These are phyloP conservation scores for Schwanniomyces pseudopolymorphus DNA, from an alignment of 805 yeast genomes.

Conservation along the genomic window DNA sequence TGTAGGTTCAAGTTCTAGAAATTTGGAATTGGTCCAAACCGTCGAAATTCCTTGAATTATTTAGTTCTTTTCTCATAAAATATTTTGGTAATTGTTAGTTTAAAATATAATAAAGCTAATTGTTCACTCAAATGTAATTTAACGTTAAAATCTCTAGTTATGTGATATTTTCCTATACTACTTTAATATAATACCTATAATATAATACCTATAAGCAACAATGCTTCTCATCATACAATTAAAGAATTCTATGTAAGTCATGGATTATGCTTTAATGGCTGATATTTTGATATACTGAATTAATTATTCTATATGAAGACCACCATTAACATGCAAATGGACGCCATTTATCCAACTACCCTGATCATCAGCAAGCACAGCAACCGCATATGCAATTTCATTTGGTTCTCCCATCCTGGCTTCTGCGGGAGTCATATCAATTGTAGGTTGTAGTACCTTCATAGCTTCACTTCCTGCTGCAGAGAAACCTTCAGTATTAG, in stretches of 20 bases:
- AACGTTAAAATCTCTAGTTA: too few species aligned
- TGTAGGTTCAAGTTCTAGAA: slow-evolving; percentile 50
- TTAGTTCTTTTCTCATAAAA: not conserved
- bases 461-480: slow-evolving; percentile 10
- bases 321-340: slow-evolving; percentile 14
- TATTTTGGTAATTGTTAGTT: too few species aligned
- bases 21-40: slow-evolving; percentile 46
- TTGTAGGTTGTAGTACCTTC: slow-evolving; percentile 1
- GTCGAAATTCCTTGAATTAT: slow-evolving; percentile 26
- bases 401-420: slow-evolving; percentile 13
- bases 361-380: slow-evolving; percentile 11
- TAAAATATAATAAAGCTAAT: too few species aligned
- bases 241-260: too few species aligned
- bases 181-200: too few species aligned
- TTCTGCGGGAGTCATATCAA: slow-evolving; percentile 13
- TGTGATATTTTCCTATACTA: too few species aligned
- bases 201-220: too few species aligned
- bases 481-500: slow-evolving; percentile 13
- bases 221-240: too few species aligned
- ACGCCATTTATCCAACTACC: slow-evolving; percentile 14
- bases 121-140: too few species aligned
- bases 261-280: too few species aligned
- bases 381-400: slow-evolving; percentile 16
- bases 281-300: too few species aligned
- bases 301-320: slow-evolving; percentile 3